phyloP scores from a whole-genome alignment of 2,329 filamentous ascomycete species.

The Alternaria arborescens region DNA sequence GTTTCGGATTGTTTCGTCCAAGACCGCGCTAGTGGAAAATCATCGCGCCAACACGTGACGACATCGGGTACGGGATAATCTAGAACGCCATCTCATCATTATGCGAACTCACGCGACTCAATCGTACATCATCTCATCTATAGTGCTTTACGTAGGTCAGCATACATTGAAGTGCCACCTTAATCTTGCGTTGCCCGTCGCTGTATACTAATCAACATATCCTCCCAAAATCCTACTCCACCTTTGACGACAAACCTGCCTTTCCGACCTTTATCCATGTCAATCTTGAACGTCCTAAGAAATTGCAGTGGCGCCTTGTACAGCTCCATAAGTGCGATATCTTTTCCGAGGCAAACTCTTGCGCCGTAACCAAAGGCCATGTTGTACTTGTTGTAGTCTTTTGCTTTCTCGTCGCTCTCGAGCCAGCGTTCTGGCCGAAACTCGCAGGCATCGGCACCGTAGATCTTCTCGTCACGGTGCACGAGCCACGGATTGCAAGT shows the following conservation, averaged over 20 bases:
- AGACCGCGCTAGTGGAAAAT: conserved; percentile 28
- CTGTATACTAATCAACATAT: conserved; percentile 52
- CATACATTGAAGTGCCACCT: not conserved
- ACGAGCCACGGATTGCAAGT: conserved; percentile 44
- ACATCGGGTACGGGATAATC: not conserved
- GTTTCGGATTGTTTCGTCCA: conserved; percentile 41
- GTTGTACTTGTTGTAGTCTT: conserved; percentile 58
- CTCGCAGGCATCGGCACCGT: conserved; percentile 36
- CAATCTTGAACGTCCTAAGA: conserved; percentile 51
- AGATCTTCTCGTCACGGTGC: conserved; percentile 40
- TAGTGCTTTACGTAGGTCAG: not conserved
- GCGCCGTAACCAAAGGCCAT: conserved; percentile 62
- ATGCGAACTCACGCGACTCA: not conserved
- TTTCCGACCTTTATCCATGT: conserved; percentile 38
- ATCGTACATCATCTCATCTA: not conserved
- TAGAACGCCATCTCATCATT: conserved; percentile 2
- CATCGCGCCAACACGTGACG: conserved; percentile 22
- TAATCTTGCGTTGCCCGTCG: conserved; percentile 12
- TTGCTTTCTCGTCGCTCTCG: conserved; percentile 49
- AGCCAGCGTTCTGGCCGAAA: conserved; percentile 46
- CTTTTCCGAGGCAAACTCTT: conserved; percentile 58
- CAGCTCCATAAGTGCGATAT: conserved; percentile 63
- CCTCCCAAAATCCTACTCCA: conserved; percentile 54
- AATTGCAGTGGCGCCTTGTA: conserved; percentile 57
- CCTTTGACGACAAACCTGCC: conserved; percentile 54